phyloP scores from a whole-genome alignment of 2,329 filamentous ascomycete species.

The Ophiostoma sp. region DNA sequence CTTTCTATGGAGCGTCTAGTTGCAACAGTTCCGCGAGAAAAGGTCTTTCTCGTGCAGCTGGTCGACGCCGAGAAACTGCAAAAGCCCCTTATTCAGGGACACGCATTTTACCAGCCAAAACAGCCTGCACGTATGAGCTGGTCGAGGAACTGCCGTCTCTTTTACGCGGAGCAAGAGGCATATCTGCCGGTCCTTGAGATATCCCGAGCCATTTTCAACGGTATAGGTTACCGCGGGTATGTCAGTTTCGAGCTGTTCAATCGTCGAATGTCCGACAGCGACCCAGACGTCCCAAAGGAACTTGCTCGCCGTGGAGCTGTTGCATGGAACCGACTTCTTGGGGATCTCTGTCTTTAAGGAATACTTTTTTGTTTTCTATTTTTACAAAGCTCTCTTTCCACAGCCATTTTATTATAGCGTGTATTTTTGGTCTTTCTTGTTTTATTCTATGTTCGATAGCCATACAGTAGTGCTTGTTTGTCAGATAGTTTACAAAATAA shows the following conservation, averaged over 20 bases:
- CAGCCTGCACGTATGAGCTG: constrained; percentile 59
- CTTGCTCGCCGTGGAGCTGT: constrained; percentile 48
- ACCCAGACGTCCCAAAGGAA: constrained; percentile 42
- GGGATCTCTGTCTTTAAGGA: not conserved
- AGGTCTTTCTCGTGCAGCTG: constrained; percentile 59
- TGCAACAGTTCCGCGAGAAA: constrained; percentile 37
- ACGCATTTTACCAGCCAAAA: constrained; percentile 48
- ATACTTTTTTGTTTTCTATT: not conserved
- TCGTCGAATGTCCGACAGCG: constrained; percentile 44
- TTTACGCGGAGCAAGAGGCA: constrained; percentile 52
- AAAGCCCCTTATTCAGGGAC: constrained; percentile 44
- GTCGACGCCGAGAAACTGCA: constrained; percentile 54
- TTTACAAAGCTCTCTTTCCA: no score
- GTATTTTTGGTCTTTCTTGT: not conserved
- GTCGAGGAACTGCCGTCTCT: constrained; percentile 57
- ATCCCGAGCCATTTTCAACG: constrained; percentile 47
- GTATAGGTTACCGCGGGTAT: constrained; percentile 54
- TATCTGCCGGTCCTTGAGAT: constrained; percentile 56
- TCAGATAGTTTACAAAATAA: no score
- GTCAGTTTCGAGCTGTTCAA: constrained; percentile 59
- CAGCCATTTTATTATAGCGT: no score
- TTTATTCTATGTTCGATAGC: not conserved
- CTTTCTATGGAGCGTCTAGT: constrained; percentile 42
- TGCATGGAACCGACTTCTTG: constrained; percentile 42
- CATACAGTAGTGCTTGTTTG: not conserved